These are phyloP conservation scores for Kluyveromyces starmeri DNA, from an alignment of 805 yeast genomes.

Conservation along the genomic window DNA sequence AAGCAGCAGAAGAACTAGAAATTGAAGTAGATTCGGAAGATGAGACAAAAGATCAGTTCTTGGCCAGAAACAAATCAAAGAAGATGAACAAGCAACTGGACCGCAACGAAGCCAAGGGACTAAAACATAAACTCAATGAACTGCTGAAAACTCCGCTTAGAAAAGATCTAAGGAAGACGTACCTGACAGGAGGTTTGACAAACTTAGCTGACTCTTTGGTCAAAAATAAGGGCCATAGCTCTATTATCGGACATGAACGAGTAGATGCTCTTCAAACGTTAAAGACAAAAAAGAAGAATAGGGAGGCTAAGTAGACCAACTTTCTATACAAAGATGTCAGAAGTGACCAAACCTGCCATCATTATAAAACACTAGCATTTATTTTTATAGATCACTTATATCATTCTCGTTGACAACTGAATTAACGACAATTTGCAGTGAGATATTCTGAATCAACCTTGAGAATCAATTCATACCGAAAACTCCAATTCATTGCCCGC, in stretches of 20 bases:
- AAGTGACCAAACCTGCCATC: no score
- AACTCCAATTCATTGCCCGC: no score
- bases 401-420: no score
- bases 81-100: slow-evolving; percentile 44
- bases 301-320: no score
- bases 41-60: slow-evolving; percentile 41
- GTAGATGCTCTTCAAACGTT: slow-evolving; percentile 61
- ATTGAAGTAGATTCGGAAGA: slow-evolving; percentile 60
- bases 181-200: slow-evolving; percentile 68
- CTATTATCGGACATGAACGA: slow-evolving; percentile 61
- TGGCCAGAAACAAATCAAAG: slow-evolving; percentile 53
- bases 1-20: slow-evolving; percentile 92
- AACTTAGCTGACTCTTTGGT: slow-evolving; percentile 73
- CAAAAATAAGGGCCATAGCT: slow-evolving; percentile 55
- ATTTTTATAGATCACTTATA: no score
- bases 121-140: slow-evolving; percentile 44
- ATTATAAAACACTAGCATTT: no score
- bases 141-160: slow-evolving; percentile 48
- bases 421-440: no score
- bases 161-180: slow-evolving; percentile 57
- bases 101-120: slow-evolving; percentile 38
- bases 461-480: no score
- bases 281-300: slow-evolving; percentile 26
- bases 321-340: no score
- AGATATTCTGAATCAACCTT: no score